These are phyloP conservation scores for Ulota crispa DNA, from an alignment of 225 moss, liverwort and hornwort species.

Conservation along the genomic window DNA sequence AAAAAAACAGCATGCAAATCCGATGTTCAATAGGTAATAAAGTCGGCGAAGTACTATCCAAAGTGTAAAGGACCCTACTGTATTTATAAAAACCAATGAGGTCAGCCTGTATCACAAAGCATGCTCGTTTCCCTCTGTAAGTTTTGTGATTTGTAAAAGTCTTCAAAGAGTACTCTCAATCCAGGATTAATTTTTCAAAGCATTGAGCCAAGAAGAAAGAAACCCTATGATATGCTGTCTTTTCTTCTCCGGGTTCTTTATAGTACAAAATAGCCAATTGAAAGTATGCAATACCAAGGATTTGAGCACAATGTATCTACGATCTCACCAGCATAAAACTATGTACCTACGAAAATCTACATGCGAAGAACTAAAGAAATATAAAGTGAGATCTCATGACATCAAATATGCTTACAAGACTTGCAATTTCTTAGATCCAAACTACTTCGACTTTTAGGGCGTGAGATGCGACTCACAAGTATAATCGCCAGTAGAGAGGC, in stretches of 20 bases:
- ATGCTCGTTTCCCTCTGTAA: not conserved
- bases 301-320: not conserved
- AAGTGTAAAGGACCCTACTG: not conserved
- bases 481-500: conserved; percentile 69
- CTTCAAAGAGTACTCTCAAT: not conserved
- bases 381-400: not conserved
- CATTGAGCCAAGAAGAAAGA: not conserved
- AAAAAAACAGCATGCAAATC: not conserved
- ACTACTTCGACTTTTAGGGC: not conserved
- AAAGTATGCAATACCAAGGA: not conserved
- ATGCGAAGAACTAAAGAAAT: not conserved
- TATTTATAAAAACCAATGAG: no score
- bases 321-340: not conserved
- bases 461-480: conserved; percentile 49
- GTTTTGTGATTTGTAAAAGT: not conserved
- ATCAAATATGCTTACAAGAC: not conserved
- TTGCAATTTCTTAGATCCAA: not conserved
- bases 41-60: not conserved
- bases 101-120: not conserved
- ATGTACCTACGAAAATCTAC: not conserved
- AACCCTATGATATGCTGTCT: not conserved
- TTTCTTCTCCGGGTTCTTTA: not conserved
- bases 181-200: not conserved
- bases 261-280: not conserved
- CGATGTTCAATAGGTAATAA: not conserved